Evolutionary conservation across 495 filamentous ascomycete genomes (phyloP), one percentile per base, ranked within the genome.

Genomic region (Pyrenopolyporus hunteri): DNA sequence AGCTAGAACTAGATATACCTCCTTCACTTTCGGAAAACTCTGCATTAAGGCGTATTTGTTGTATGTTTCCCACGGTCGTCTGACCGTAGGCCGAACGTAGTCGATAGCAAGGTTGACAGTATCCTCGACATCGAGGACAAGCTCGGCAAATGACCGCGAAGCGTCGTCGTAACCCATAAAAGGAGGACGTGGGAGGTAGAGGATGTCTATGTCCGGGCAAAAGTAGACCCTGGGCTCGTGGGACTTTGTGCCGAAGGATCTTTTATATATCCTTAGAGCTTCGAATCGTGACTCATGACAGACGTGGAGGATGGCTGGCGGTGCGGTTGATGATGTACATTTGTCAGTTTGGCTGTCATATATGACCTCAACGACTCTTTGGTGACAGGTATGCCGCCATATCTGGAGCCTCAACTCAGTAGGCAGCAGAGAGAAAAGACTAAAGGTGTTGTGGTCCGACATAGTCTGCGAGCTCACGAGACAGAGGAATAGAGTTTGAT

Each of bases 51-150:
- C 69, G 39, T 78, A 75, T 66, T 83, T 82, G 66, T 76, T 80
- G 57, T 81, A 83, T 1, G 75, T 74, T 66, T 83, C 80, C 80
- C 80, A 83, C 19, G 78, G 79, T 32, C 79, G 63, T 39, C 78
- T 75, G 43, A 83, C 71, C 20, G 74, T 68, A 19, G 73, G 67
- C 17, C 64, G 67, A 23, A 83, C 78, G 33, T 80, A 75, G 55
- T 83, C 80, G 36, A 83, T 70, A 1, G 80, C 80, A 19, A 83
- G 64, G 6, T 73, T 67, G 23, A 56, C 57, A 10, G 75, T 67
- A 32, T 65, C 59, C 14, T 68, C 58, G 19, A 66, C 57, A 35
- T 53, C 64, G 19, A 37, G 59, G 28, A 77, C 63, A 14, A 68
- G 63, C 0, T 51, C 43, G 7, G 60, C 59, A 43, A 83, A 79